Conservation (phyloP, 1,284 basidiomycete species). For the Sphaerobolus stellatus region DNA sequence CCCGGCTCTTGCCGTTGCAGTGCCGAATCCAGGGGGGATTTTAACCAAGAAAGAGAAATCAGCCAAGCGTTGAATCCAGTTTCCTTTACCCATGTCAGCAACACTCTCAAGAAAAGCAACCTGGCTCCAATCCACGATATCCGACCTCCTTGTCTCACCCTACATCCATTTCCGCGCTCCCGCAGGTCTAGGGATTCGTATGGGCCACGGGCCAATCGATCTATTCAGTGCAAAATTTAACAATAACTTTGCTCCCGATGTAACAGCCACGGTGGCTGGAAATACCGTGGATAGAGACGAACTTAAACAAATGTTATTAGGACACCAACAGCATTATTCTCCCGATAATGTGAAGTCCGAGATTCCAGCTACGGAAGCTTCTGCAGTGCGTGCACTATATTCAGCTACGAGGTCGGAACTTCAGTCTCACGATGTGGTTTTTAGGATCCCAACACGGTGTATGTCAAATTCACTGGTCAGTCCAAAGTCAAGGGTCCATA, state of each 20-base stretch:
- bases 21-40: no score
- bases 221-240: conserved; percentile 11
- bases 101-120: background rate
- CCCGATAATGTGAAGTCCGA: conserved; percentile 3
- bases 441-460: no score
- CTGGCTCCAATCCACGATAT: conserved; percentile 7
- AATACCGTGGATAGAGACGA: conserved; percentile 3
- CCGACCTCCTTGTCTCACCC: conserved; percentile 3
- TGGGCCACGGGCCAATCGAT: conserved; percentile 9
- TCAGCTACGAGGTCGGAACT: no score
- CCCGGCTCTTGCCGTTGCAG: no score
- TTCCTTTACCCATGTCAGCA: background rate
- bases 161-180: background rate
- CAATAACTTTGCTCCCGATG: conserved; percentile 3
- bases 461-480: no score
- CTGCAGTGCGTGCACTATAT: no score
- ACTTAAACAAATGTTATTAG: conserved; percentile 4
- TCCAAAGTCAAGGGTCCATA: no score
- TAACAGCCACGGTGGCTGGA: conserved; percentile 5
- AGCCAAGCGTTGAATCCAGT: no score
- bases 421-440: no score
- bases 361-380: no score
- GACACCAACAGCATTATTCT: background rate
- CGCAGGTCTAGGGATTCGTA: background rate
- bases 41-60: no score